These are phyloP conservation scores for Macadamia tetraphylla DNA, from an alignment of 164 flowering plant genomes.

Conservation along the genomic window DNA sequence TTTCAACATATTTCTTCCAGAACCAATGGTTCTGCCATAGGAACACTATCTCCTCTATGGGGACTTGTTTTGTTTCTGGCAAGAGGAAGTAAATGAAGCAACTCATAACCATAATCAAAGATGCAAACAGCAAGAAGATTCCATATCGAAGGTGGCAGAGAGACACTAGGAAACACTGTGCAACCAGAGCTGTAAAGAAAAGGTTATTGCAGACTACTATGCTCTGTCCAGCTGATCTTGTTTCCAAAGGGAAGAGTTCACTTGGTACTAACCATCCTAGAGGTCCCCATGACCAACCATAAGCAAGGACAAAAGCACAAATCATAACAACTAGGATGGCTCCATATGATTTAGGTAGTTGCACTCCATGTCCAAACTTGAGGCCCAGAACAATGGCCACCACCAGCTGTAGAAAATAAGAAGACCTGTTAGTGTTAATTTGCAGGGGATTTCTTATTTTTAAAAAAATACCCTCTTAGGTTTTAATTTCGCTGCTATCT, in stretches of 20 bases:
- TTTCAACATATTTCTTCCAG: slow-evolving; percentile 49
- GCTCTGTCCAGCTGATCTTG: slow-evolving; percentile 88
- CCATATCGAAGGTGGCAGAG: slow-evolving; percentile 79
- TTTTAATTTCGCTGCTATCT: too few relatives aligned
- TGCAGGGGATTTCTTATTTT: background rate
- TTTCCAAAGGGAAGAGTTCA: slow-evolving; percentile 88
- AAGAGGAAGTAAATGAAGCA: slow-evolving; percentile 66
- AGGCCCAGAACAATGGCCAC: slow-evolving; percentile 54
- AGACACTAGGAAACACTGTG: slow-evolving; percentile 71
- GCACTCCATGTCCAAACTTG: slow-evolving; percentile 67
- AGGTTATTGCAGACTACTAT: slow-evolving; percentile 80
- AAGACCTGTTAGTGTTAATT: background rate
- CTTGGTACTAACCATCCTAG: slow-evolving; percentile 93
- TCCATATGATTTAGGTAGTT: slow-evolving; percentile 46
- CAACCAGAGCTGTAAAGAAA: slow-evolving; percentile 77
- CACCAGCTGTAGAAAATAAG: slow-evolving; percentile 36
- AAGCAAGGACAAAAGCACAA: slow-evolving; percentile 61
- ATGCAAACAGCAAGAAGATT: slow-evolving; percentile 74
- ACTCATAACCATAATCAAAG: slow-evolving; percentile 59
- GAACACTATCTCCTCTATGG: slow-evolving; percentile 69
- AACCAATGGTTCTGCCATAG: slow-evolving; percentile 64
- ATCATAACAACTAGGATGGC: slow-evolving; percentile 56
- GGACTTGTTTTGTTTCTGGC: slow-evolving; percentile 93
- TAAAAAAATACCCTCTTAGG: too few relatives aligned
- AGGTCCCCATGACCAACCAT: slow-evolving; percentile 86